Evolutionary conservation across 2,329 filamentous ascomycete species (phyloP).

Genomic region (Verticillium nonalfalfae): DNA sequence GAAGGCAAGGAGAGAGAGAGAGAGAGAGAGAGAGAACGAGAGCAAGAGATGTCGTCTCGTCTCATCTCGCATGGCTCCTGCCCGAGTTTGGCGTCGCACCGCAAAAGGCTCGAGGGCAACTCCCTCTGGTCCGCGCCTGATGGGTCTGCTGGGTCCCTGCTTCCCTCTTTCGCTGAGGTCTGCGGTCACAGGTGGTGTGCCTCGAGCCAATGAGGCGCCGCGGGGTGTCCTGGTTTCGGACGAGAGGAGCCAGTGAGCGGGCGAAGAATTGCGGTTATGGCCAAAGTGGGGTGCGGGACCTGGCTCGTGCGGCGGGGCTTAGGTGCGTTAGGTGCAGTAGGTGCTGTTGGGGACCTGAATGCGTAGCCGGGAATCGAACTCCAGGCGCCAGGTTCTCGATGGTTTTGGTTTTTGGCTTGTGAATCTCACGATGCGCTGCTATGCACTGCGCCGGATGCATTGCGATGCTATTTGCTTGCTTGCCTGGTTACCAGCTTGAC

Average conservation of each 20-base stretch:
- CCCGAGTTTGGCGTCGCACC: neutral
- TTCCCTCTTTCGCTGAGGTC: neutral
- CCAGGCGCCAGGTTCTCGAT: neutral
- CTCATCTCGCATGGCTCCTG: neutral
- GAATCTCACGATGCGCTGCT: neutral
- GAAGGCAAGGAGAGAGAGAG: slow-evolving; percentile 1
- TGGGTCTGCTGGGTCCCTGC: neutral
- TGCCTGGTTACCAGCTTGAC: too few relatives aligned
- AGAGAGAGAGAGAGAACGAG: too few relatives aligned
- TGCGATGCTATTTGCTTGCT: neutral
- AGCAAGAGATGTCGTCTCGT: neutral
- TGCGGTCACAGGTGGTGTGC: neutral
- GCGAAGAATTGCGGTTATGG: neutral
- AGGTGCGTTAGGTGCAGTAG: too few relatives aligned
- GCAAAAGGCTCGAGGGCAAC: neutral
- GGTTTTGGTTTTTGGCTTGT: neutral
- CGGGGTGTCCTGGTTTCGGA: neutral
- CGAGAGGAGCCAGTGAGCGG: neutral
- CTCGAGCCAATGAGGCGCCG: neutral
- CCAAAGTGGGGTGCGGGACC: neutral
- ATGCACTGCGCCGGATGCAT: neutral
- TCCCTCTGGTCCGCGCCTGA: neutral
- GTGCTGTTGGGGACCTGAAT: too few relatives aligned
- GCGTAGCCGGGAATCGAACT: neutral
- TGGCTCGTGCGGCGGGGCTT: neutral